Base-by-base conservation (phyloP, 2,329 filamentous ascomycete species). In the Drechslerella stenobrocha region DNA sequence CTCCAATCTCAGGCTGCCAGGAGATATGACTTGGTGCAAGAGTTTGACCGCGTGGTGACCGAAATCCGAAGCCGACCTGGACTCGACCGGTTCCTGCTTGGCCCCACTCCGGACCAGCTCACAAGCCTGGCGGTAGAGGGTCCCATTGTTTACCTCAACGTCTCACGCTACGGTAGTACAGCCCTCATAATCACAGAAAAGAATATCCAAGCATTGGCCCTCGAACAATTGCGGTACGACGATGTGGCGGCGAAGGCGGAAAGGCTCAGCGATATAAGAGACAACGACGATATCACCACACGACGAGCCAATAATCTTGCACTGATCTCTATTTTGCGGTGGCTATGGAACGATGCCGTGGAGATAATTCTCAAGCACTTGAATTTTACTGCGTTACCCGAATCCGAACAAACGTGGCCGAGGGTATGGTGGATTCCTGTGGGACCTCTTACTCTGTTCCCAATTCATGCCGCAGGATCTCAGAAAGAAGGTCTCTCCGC, bases 401-500 rank as follows among this genome's bases (percentile, higher is more conserved):
- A 69, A 23, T 15, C 30, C 3, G 20, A 53, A 20, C 23, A 44
- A 13, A 32, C 18, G 8, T 58, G 35, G 52, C 60, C 74, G 2
- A 75, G 64, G 9, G 37, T 77, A 0, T 77, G 75, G 72, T 77
- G 75, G 76, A 73, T 78, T 70, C 72, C 73, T 4, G 77, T 74
- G 0, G 76, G 75, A 0, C 24, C 42, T 0, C 66, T 78, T 1
- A 70, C 9, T 47, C 61, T 52, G 2, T 73, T 77, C n/a, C 76
- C 76, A 11, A 34, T 77, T 5, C 76, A 77, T 57, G 75, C 76
- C 0, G 76, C 76, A 0, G 77, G 77, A 5, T 55, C 71, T 26
- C 74, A 77, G 46, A 3, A 23, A 0, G 20, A 58, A 11, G 44
- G 55, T 1, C 56, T 74, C 2, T 75, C 74, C 0, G 74, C 74